These are phyloP conservation scores for Salisapilia sapeloensis DNA, from an alignment of 352 stramenopile genomes.

Conservation along the genomic window DNA sequence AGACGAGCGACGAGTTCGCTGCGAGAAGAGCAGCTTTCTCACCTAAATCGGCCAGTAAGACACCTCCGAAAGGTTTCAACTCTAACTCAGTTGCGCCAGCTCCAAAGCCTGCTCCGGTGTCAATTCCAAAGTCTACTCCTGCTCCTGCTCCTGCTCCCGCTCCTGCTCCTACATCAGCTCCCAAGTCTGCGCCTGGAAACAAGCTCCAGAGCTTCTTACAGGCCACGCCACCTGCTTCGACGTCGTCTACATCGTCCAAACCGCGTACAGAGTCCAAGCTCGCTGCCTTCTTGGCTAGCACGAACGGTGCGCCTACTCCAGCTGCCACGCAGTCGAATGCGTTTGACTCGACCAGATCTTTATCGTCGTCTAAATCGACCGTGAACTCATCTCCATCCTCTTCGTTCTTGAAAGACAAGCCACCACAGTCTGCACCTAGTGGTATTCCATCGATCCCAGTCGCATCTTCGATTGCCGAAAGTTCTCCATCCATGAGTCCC, in stretches of 20 bases:
- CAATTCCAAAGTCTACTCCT: slow-evolving; percentile 14
- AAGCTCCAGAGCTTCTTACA: slow-evolving; percentile 71
- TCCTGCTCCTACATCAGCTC: slow-evolving; percentile 2
- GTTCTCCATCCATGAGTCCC: not conserved
- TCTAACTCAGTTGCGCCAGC: too few relatives aligned
- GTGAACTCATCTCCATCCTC: too few relatives aligned
- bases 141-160: slow-evolving; percentile 2
- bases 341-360: too few relatives aligned
- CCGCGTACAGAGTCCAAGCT: slow-evolving; percentile 52
- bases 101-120: too few relatives aligned
- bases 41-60: too few relatives aligned
- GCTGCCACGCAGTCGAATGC: not conserved
- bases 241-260: slow-evolving; percentile 11
- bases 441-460: slow-evolving; percentile 5
- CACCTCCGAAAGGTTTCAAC: too few relatives aligned
- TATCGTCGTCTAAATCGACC: too few relatives aligned
- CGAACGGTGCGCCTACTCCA: slow-evolving; percentile 15
- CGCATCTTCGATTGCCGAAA: slow-evolving; percentile 1
- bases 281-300: slow-evolving; percentile 53
- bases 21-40: slow-evolving; percentile 5
- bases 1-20: slow-evolving; percentile 1
- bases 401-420: too few relatives aligned
- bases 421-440: slow-evolving; percentile 1
- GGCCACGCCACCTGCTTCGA: slow-evolving; percentile 26
- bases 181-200: slow-evolving; percentile 16